A percentile compares a stretch with the other conserved stretches of the same genome.
phyloP scores from a whole-genome alignment of 805 yeast species.

The Candida broadrunensis region DNA sequence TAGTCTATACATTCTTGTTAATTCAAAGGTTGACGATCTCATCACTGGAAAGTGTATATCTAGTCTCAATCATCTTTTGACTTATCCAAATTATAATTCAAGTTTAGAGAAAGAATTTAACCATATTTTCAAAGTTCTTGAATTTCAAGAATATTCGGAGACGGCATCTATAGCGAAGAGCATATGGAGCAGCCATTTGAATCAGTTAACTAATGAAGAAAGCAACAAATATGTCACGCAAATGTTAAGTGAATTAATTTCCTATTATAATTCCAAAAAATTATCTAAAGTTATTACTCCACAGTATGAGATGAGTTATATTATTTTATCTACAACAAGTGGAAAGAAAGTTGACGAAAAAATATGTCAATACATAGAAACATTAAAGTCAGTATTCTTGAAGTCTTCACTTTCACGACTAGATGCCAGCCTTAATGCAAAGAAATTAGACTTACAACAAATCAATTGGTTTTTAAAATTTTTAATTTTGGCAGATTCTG shows the following conservation, averaged over 20 bases:
- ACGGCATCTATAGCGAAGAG: slow-evolving; percentile 23
- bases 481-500: background rate
- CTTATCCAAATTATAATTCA: slow-evolving; percentile 54
- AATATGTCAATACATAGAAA: background rate
- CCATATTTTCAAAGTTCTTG: slow-evolving; percentile 14
- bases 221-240: slow-evolving; percentile 18
- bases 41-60: background rate
- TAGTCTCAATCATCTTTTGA: slow-evolving; percentile 31
- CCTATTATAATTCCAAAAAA: background rate
- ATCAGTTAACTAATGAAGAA: slow-evolving; percentile 31
- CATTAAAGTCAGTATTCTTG: background rate
- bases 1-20: background rate
- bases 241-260: slow-evolving; percentile 11
- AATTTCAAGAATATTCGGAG: background rate
- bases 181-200: slow-evolving; percentile 40
- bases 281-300: background rate
- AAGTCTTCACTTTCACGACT: background rate
- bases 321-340: background rate
- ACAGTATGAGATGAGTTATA: background rate
- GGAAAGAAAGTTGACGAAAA: background rate
- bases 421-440: background rate
- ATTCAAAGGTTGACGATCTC: background rate
- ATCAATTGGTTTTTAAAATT: background rate
- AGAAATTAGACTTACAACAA: background rate
- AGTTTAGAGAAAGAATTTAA: slow-evolving; percentile 43